A percentile compares a stretch with the other conserved stretches of the same genome.
phyloP scores from a whole-genome alignment of 306 rosid species.

The Casuarina equisetifolia region DNA sequence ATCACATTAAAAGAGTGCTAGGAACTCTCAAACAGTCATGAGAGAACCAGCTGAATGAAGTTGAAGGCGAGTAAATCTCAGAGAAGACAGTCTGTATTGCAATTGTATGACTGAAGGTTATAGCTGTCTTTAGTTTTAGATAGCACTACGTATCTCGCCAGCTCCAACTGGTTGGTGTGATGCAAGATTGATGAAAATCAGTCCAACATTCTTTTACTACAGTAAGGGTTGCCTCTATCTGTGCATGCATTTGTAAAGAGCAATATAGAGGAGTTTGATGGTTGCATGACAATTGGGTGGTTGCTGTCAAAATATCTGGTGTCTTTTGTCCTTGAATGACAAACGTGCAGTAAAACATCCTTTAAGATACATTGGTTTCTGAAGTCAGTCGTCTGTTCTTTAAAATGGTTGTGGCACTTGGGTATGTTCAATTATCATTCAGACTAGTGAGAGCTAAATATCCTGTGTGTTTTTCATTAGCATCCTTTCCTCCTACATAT shows the following conservation, averaged over 20 bases:
- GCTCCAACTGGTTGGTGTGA: not conserved
- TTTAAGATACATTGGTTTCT: not conserved
- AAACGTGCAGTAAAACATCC: not conserved
- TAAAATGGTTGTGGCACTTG: not conserved
- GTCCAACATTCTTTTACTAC: not conserved
- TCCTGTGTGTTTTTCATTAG: not conserved
- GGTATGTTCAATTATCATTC: not conserved
- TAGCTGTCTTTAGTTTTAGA: not conserved
- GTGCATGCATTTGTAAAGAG: not conserved
- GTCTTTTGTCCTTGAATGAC: not conserved
- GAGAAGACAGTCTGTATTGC: not conserved
- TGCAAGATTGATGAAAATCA: not conserved
- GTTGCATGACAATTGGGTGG: not conserved
- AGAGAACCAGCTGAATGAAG: not conserved
- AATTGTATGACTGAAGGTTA: not conserved
- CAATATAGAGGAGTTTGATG: not conserved
- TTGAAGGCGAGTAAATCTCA: not conserved
- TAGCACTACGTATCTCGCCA: not conserved
- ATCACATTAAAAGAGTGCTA: not conserved
- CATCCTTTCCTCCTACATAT: not conserved
- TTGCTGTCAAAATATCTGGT: not conserved
- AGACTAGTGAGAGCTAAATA: not conserved
- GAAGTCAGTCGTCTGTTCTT: not conserved
- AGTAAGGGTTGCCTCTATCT: not conserved
- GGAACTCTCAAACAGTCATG: not conserved